Percentiles rank a stretch among this genome's conserved stretches.
Evolutionary conservation across 2,329 filamentous ascomycete genomes (phyloP).

Genomic region (Microcyclospora tardicrescens): DNA sequence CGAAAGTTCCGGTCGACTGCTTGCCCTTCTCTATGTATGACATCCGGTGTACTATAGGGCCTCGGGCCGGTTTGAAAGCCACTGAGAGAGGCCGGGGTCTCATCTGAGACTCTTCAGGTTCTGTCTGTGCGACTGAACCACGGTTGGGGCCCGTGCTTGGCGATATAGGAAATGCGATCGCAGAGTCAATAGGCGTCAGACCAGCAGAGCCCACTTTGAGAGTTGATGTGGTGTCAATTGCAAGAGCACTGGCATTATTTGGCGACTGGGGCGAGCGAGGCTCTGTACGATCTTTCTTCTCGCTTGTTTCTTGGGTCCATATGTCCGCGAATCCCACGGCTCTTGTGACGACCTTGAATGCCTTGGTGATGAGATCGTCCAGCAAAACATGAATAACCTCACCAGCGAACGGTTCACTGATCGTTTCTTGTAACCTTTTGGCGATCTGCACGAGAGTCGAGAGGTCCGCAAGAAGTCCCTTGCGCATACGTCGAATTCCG

Average conservation of each 20-base stretch:
- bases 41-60: constrained; percentile 17
- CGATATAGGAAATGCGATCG: not conserved
- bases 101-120: not conserved
- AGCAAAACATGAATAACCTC: constrained; percentile 62
- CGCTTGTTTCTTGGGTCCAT: constrained; percentile 37
- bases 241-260: not conserved
- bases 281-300: not conserved
- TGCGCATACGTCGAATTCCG: constrained; percentile 64
- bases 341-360: constrained; percentile 86
- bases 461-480: constrained; percentile 76
- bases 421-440: constrained; percentile 68
- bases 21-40: constrained; percentile 15
- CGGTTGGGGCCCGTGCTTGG: not conserved
- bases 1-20: constrained; percentile 46
- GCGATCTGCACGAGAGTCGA: constrained; percentile 80
- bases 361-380: constrained; percentile 86
- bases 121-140: not conserved
- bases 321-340: constrained; percentile 83
- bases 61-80: constrained; percentile 1
- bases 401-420: constrained; percentile 38
- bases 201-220: not conserved
- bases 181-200: not conserved
- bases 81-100: not conserved
- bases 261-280: not conserved
- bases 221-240: not conserved